These are phyloP conservation scores for Magnaporthiopsis incrustans DNA, from an alignment of 2,329 filamentous ascomycete genomes.

Conservation along the genomic window DNA sequence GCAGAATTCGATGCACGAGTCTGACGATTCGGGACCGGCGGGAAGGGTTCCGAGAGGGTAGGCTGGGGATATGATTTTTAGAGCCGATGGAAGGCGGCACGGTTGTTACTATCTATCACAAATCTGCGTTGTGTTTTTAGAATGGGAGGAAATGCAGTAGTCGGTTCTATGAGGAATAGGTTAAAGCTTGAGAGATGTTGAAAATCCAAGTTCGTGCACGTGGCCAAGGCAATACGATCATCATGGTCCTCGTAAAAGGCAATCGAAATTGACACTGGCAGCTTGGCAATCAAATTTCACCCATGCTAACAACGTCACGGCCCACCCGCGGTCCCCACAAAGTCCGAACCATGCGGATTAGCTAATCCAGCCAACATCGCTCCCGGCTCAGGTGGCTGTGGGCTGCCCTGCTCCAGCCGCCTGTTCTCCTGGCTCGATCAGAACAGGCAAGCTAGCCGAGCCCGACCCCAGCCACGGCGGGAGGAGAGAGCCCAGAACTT, in stretches of 20 bases:
- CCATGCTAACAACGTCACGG: background rate
- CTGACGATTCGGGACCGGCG: slow-evolving; percentile 18
- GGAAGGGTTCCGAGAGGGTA: slow-evolving; percentile 2
- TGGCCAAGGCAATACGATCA: background rate
- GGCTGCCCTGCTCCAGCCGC: background rate
- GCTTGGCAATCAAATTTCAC: background rate
- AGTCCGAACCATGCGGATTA: background rate
- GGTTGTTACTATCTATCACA: background rate
- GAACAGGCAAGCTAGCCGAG: background rate
- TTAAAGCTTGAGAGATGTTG: too few species aligned
- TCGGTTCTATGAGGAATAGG: too few species aligned
- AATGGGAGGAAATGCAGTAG: background rate
- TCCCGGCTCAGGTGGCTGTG: background rate
- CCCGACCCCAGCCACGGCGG: background rate
- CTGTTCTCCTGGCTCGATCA: background rate
- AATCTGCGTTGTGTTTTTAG: background rate
- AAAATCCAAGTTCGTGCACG: too few species aligned
- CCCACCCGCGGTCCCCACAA: background rate
- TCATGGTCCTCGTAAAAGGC: background rate
- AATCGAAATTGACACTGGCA: background rate
- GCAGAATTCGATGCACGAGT: slow-evolving; percentile 29
- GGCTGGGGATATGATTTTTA: background rate
- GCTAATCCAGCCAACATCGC: background rate
- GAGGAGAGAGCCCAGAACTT: background rate
- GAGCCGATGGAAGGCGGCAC: background rate